phyloP scores from a whole-genome alignment of 75 land plant genomes.

The Ceratopteris richardii region DNA sequence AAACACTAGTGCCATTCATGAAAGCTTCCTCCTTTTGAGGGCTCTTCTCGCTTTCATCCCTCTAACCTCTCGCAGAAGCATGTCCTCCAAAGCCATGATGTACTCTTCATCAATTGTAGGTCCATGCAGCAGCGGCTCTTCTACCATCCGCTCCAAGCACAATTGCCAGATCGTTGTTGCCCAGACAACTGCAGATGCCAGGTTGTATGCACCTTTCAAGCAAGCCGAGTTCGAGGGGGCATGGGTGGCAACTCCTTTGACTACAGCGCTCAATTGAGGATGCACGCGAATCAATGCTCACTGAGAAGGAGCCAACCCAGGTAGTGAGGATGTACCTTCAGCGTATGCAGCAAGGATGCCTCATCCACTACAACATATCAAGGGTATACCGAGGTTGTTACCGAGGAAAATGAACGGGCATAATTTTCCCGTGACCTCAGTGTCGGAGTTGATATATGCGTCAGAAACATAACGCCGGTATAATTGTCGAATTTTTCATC shows the following conservation, averaged over 20 bases:
- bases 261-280: conserved; percentile 49
- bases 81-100: background rate
- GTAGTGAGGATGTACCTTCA: conserved; percentile 70
- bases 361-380: too few species aligned
- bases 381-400: too few species aligned
- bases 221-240: conserved; percentile 18
- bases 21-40: too few species aligned
- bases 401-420: too few species aligned
- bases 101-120: background rate
- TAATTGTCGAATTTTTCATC: too few species aligned
- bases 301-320: conserved; percentile 36
- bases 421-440: too few species aligned
- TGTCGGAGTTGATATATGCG: too few species aligned
- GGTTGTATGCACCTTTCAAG: conserved; percentile 67
- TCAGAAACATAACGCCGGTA: too few species aligned
- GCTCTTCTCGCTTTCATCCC: too few species aligned
- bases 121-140: background rate
- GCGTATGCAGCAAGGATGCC: conserved; percentile 68
- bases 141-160: conserved; percentile 36
- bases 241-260: conserved; percentile 36
- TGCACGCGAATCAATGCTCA: conserved; percentile 13
- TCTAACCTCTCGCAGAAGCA: too few species aligned
- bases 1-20: too few species aligned
- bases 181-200: conserved; percentile 81
- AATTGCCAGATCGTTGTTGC: conserved; percentile 43